Evolutionary conservation across 176 grass and related monocot species (phyloP).

Genomic region (Oryza punctata): DNA sequence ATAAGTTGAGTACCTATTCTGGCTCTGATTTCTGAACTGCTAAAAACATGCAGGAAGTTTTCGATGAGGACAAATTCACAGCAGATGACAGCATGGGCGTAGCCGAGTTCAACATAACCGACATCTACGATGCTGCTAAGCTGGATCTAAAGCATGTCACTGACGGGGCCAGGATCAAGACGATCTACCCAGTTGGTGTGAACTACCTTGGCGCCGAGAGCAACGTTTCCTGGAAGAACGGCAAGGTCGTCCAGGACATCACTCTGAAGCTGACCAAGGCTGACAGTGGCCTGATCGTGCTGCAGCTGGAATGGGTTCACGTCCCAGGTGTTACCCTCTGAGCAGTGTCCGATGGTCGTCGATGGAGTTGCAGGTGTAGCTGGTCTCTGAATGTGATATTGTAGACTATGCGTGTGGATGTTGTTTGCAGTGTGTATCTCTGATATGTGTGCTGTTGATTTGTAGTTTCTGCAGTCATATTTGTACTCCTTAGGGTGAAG

Average conservation of each 20-base stretch:
- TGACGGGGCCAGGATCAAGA: constrained; percentile 51
- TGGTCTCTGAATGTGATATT: constrained; percentile 14
- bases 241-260: constrained; percentile 74
- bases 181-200: constrained; percentile 52
- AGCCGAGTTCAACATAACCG: constrained; percentile 55
- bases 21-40: constrained; percentile 5
- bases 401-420: constrained; percentile 17
- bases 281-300: constrained; percentile 61
- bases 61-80: constrained; percentile 81
- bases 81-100: constrained; percentile 77
- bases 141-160: constrained; percentile 53
- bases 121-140: constrained; percentile 61
- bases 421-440: neutral
- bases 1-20: neutral
- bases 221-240: constrained; percentile 61
- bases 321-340: constrained; percentile 53
- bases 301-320: constrained; percentile 80
- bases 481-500: constrained; percentile 22
- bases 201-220: constrained; percentile 77
- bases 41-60: constrained; percentile 64
- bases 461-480: neutral
- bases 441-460: constrained; percentile 8
- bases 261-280: constrained; percentile 68
- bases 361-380: neutral
- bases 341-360: neutral